These are phyloP conservation scores for Sclerotinia trifoliorum DNA, from an alignment of 2,329 filamentous ascomycete genomes.

Conservation along the genomic window DNA sequence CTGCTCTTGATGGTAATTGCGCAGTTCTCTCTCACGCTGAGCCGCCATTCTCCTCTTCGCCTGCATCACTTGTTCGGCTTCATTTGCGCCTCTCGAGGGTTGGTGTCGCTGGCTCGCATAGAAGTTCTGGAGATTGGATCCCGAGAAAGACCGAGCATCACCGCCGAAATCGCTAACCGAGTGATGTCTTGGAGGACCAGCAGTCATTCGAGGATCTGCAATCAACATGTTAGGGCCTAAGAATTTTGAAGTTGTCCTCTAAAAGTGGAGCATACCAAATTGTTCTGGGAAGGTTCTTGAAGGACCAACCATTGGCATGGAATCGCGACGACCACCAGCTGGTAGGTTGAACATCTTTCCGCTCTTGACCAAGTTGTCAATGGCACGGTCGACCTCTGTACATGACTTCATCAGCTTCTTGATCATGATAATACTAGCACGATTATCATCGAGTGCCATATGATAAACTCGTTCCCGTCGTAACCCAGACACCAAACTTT, in stretches of 20 bases:
- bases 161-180: constrained; percentile 80
- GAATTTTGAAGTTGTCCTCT: not conserved
- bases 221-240: constrained; percentile 12
- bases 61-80: constrained; percentile 98
- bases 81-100: constrained; percentile 75
- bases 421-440: not conserved
- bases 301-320: constrained; percentile 61
- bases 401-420: constrained; percentile 22
- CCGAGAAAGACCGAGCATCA: constrained; percentile 68
- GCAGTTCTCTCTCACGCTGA: constrained; percentile 96
- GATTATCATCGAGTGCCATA: not conserved
- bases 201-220: constrained; percentile 68
- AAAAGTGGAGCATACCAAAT: constrained; percentile 52
- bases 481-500: not conserved
- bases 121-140: constrained; percentile 84
- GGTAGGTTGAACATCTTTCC: constrained; percentile 76
- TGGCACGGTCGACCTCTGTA: constrained; percentile 89
- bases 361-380: constrained; percentile 95
- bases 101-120: constrained; percentile 93
- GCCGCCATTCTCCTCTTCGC: constrained; percentile 98
- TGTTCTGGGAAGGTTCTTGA: constrained; percentile 54
- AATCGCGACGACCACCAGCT: constrained; percentile 73
- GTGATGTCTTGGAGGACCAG: constrained; percentile 70
- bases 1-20: constrained; percentile 99
- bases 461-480: not conserved